Conservation (phyloP, 768 basidiomycete genomes). For the Suillus variegatus region DNA sequence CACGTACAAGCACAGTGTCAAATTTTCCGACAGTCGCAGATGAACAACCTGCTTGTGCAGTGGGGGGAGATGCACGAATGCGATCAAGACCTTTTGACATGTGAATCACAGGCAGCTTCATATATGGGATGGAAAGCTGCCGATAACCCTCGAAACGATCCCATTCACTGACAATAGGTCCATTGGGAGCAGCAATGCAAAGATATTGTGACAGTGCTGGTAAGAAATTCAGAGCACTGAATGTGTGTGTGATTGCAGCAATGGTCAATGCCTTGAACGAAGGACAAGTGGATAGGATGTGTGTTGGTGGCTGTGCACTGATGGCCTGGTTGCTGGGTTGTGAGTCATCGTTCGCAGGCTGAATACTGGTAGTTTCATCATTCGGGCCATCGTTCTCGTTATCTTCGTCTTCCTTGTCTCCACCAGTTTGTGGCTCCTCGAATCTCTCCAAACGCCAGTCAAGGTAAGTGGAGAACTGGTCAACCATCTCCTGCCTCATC, state of each 20-base stretch:
- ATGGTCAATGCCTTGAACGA: background rate
- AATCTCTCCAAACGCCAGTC: constrained; percentile 17
- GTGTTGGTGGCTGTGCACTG: background rate
- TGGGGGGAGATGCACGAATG: background rate
- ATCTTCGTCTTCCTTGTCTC: background rate
- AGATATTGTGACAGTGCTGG: background rate
- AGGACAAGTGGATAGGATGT: background rate
- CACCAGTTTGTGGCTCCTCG: background rate
- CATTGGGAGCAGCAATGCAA: background rate
- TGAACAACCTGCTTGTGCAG: background rate
- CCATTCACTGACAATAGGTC: background rate
- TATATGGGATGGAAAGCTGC: background rate
- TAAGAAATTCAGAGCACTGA: background rate
- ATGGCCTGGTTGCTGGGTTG: background rate
- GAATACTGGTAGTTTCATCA: background rate
- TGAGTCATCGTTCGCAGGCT: too few species aligned
- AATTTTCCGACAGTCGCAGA: background rate
- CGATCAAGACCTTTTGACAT: background rate
- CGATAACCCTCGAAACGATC: background rate
- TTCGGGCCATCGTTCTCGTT: too few species aligned
- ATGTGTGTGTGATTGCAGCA: background rate
- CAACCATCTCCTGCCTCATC: constrained; percentile 16
- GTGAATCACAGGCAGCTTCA: background rate
- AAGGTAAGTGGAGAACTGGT: constrained; percentile 28
- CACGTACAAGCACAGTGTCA: background rate